Evolutionary conservation across 768 basidiomycete species (phyloP).

Genomic region (Amanita pallidorosea): DNA sequence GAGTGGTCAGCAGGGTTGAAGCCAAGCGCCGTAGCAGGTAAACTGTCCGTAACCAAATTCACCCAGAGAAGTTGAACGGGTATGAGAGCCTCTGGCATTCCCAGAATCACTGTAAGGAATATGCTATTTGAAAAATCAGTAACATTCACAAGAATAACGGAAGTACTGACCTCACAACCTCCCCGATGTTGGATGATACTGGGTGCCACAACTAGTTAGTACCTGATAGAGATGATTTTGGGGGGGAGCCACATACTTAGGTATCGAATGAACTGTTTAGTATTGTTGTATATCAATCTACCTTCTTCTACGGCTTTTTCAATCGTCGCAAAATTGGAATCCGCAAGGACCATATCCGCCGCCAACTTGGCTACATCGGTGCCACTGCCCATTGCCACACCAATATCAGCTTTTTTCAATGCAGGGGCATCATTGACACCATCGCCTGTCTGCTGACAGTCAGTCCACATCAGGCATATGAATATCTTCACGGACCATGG

Average conservation of each 20-base stretch:
- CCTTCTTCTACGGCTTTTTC: constrained; percentile 97
- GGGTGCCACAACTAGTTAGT: constrained; percentile 3
- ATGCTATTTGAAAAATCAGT: constrained; percentile 41
- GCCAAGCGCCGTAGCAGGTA: constrained; percentile 94
- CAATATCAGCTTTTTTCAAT: constrained; percentile 93
- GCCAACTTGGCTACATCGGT: constrained; percentile 98
- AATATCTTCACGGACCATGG: constrained; percentile 54
- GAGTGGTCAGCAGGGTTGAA: constrained; percentile 96
- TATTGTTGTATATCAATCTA: constrained; percentile 97
- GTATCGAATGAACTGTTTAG: constrained; percentile 99
- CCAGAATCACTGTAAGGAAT: constrained; percentile 92
- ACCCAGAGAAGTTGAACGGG: constrained; percentile 98
- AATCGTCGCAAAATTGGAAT: constrained; percentile 97
- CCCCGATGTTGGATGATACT: constrained; percentile 96
- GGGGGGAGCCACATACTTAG: constrained; percentile 53
- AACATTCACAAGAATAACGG: not conserved
- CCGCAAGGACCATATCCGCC: constrained; percentile 95
- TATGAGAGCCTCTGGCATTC: constrained; percentile 99
- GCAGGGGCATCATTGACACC: constrained; percentile 99
- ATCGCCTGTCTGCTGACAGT: constrained; percentile 65
- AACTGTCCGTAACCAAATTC: constrained; percentile 93
- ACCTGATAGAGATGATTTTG: not conserved
- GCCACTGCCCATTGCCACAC: constrained; percentile 97
- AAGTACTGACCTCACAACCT: constrained; percentile 62
- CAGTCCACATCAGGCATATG: not conserved